Base-by-base conservation (phyloP, 163 green algal genomes). In the Trebouxia gelatinosa region DNA sequence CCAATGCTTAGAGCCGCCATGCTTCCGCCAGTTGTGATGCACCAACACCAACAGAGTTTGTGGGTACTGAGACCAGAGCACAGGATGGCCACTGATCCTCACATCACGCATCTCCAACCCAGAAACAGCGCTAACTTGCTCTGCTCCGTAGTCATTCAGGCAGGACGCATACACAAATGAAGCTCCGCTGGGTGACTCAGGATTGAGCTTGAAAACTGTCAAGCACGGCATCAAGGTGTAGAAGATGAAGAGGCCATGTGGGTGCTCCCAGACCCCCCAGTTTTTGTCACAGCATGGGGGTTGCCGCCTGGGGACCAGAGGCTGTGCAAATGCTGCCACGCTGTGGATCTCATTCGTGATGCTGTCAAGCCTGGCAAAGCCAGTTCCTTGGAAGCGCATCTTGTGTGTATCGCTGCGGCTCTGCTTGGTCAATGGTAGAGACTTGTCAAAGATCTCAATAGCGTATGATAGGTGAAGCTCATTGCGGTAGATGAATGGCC, bases 391-490 rank as follows among this genome's bases (percentile, higher is more conserved):
- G 65, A 74, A 57, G 26, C 65, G 65, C 65, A 74, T 74, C 38
- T 74, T 74, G 21, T 74, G 65, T 3, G 59, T 23, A 32, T 74
- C 38, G 37, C 38, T 74, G 23, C 21, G 37, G 38, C 65, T 74
- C 6, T 32, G 21, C 23, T 23, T 34, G 19, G 17, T 74, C 26
- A 74, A 26, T 29, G 26, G 26, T 21, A 74, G 65, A 1, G 65
- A 74, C 37, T 31, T 51, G 26, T 74, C 65, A 58, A 74, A 74
- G 37, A 74, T 74, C 35, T 54, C 65, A 50, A 74, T 74, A n/a
- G 65, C 65, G 17, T 74, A 74, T 21, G 65, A 74, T 2, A 74
- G 37, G 38, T 74, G 65, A 31, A 51, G 37, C 6, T 74, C 17
- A 26, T 26, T 26, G 5, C 32, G 37, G 1, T 37, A 38, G 37